Base-by-base conservation (phyloP, 768 basidiomycete species). In the Suillus occidentalis region DNA sequence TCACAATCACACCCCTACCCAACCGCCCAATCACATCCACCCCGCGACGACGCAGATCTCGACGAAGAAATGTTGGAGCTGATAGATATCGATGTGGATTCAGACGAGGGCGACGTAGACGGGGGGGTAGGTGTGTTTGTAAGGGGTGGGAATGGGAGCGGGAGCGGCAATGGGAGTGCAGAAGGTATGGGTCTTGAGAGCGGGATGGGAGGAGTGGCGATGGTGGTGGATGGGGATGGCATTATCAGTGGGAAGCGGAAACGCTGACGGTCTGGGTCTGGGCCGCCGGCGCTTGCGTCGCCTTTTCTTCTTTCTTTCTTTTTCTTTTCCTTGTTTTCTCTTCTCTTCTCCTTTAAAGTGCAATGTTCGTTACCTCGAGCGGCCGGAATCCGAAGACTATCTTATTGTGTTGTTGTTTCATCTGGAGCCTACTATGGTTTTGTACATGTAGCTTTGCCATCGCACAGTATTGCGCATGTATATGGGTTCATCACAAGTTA, bases 1-100 rank as follows among this genome's bases (percentile, higher is more conserved):
- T 28, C 49, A 4, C 49, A 25, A 16, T 4, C 50, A 18, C 25
- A 50, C 14, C 16, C 16, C 2, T 9, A 9, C 25, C 50, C 25
- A 4, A 50, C 25, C 4, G 14, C 25, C 7, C 50, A 50, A 50
- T 10, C 61, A 42, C 6, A 68, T 63, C 57, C 60, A 62, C 43
- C 64, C 63, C 13, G 50, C 60, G 39, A 28, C n/a, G 63, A 28
- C 12, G 34, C 12, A 36, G 55, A 52, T 58, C 3, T 59, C 8
- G 75, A 78, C 37, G 66, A 70, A 1, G 76, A 75, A 14, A 72
- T 77, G 73, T 12, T 75, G 7, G 76, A 76, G 37, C 62, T 43
- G 1, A 67, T 68, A 5, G 67, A 67, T 0, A n/a, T 45, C 20
- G 67, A 58, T 4, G 1, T 50, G 2, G 65, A 68, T 28, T 57